Evolutionary conservation across 441 rosid genomes (phyloP).

Genomic region (Erodium moschatum): DNA sequence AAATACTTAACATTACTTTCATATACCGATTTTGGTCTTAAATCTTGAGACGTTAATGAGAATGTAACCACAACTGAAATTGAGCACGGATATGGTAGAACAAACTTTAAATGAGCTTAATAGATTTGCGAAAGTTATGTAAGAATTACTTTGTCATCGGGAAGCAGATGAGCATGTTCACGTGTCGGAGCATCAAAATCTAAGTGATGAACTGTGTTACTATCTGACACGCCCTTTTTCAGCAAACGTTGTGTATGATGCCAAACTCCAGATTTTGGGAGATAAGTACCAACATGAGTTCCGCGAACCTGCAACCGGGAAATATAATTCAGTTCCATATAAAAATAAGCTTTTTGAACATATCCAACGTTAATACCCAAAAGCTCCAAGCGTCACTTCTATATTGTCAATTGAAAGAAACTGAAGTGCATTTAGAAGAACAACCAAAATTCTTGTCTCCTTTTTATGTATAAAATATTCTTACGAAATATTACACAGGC

Average conservation of each 20-base stretch:
- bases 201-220: conserved; percentile 69
- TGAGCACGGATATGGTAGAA: conserved; percentile 7
- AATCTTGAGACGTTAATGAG: background rate
- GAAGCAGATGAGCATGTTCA: conserved; percentile 66
- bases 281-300: conserved; percentile 92
- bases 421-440: background rate
- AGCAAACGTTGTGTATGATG: conserved; percentile 80
- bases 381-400: background rate
- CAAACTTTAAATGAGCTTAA: background rate
- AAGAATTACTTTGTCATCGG: conserved; percentile 70
- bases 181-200: conserved; percentile 99
- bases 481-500: background rate
- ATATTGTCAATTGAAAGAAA: conserved; percentile 1
- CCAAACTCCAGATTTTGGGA: conserved; percentile 92
- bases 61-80: conserved; percentile 1
- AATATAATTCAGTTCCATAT: conserved; percentile 14
- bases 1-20: background rate
- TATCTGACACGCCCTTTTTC: conserved; percentile 46
- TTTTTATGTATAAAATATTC: background rate
- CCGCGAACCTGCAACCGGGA: conserved; percentile 62
- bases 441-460: background rate
- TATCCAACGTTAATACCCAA: background rate
- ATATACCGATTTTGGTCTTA: background rate
- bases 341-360: background rate
- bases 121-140: background rate